These are phyloP conservation scores for Fomitopsis betulina DNA, from an alignment of 1,284 basidiomycete genomes.

Conservation along the genomic window DNA sequence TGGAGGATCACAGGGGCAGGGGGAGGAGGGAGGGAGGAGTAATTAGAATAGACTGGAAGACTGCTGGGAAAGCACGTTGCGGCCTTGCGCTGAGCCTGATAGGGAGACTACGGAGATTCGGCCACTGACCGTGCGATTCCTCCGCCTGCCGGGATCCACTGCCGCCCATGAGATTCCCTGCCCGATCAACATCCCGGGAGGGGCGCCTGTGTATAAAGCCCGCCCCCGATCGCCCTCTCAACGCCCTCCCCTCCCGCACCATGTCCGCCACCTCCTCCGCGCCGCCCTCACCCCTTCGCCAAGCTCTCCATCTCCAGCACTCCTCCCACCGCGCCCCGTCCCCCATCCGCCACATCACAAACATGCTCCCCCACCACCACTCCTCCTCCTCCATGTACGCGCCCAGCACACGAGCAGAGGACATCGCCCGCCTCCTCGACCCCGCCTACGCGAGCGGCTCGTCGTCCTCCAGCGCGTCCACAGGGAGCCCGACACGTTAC, in stretches of 20 bases:
- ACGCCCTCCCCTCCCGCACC: not conserved
- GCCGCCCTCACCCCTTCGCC: constrained; percentile 10
- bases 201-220: not conserved
- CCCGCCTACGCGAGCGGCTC: constrained; percentile 46
- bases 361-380: constrained; percentile 3
- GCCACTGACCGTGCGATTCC: too few relatives aligned
- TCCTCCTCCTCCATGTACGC: constrained; percentile 24
- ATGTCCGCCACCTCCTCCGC: constrained; percentile 1
- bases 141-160: not conserved
- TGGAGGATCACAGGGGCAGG: not conserved
- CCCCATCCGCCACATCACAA: not conserved
- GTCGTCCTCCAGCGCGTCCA: constrained; percentile 34
- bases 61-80: not conserved
- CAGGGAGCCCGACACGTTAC: constrained; percentile 5
- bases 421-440: constrained; percentile 59
- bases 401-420: constrained; percentile 37
- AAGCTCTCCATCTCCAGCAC: constrained; percentile 17
- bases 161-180: not conserved
- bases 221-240: not conserved
- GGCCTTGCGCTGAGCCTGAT: not conserved
- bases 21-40: not conserved
- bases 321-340: constrained; percentile 21
- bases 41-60: not conserved
- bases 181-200: not conserved
- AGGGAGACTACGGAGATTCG: not conserved